Base-by-base conservation (phyloP, 139 green algal genomes). In the Tetradesmus lagerheimii region DNA sequence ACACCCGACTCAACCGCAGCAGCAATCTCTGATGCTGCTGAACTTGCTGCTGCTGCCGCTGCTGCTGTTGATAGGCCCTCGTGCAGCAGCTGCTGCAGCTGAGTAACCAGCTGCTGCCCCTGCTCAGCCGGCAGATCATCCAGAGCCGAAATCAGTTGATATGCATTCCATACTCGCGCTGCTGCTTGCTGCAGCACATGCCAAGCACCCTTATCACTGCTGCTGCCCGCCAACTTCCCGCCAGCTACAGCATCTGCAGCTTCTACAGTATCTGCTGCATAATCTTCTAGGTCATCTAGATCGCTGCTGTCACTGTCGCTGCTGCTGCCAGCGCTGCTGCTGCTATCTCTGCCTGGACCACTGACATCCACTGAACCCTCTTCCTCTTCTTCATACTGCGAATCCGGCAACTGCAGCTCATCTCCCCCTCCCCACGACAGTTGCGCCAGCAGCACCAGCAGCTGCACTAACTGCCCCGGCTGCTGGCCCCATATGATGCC, bases 371-470 rank as follows among this genome's bases (percentile, higher is more conserved):
- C 25, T 25, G 50, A 64, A 27, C 18, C 50, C 11, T 64, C 50
- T 27, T n/a, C 4, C 37, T 79, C 29, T 62, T 88, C 47, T 39
- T 84, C 29, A n/a, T 37, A 77, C 62, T 80, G 37, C 57, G 8
- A 15, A 43, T 47, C 43, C 43, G 71, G 43, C 67, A 81, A n/a
- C 41, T 71, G 79, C 88, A 90, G 53, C 79, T 84, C 80, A 6
- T 79, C 41, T 9, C 9, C 3, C 6, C n/a, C 34, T 23, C 80
- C 77, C 87, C 87, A 90, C 4, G 86, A 90, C 25, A 91, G 57
- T 53, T 87, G 77, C 8, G 25, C 43, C 57, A 91, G 18, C 87
- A 86, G 76, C 80, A 87, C 27, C 31, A 91, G 80, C 88, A 88
- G 31, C 41, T 39, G 37, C 29, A 66, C 64, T 4, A 88, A 2